A percentile compares a stretch with the other conserved stretches of the same genome.
Conservation (phyloP, 2,329 filamentous ascomycete genomes). For the Tolypocladium inflatum region DNA sequence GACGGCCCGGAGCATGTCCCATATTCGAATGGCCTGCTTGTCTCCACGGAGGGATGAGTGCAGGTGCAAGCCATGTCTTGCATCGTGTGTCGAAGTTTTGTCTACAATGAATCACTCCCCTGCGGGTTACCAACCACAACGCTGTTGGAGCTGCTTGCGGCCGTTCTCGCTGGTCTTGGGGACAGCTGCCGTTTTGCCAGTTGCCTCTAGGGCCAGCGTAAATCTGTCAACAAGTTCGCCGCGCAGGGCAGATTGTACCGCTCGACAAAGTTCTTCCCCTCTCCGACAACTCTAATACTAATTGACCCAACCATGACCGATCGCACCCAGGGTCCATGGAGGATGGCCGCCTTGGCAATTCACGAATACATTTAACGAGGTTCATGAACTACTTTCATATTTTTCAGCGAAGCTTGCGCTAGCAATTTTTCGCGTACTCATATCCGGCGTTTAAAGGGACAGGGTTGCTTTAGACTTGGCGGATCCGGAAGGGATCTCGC, state of each 20-base stretch:
- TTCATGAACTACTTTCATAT: conserved; percentile 6
- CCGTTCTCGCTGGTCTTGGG: not conserved
- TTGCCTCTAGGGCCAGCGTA: not conserved
- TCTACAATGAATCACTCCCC: not conserved
- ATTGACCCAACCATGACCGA: not conserved
- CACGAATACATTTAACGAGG: conserved; percentile 6
- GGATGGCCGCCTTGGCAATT: not conserved
- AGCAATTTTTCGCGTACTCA: conserved; percentile 3
- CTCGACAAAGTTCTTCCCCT: not conserved
- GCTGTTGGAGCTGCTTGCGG: not conserved
- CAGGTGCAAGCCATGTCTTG: not conserved
- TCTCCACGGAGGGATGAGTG: conserved; percentile 20
- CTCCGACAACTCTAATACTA: not conserved
- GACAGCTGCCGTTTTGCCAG: not conserved
- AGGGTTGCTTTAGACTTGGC: conserved; percentile 6
- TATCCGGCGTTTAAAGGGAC: conserved; percentile 11
- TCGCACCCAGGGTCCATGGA: not conserved
- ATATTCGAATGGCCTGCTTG: conserved; percentile 16
- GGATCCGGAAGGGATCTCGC: conserved; percentile 7
- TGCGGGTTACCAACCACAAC: not conserved
- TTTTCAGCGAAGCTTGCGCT: conserved; percentile 2
- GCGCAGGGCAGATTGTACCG: not conserved
- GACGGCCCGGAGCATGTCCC: conserved; percentile 14
- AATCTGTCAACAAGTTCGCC: not conserved
- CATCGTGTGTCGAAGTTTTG: not conserved